These are phyloP conservation scores for Puccinia hordei DNA, from an alignment of 1,284 basidiomycete species.

Conservation along the genomic window DNA sequence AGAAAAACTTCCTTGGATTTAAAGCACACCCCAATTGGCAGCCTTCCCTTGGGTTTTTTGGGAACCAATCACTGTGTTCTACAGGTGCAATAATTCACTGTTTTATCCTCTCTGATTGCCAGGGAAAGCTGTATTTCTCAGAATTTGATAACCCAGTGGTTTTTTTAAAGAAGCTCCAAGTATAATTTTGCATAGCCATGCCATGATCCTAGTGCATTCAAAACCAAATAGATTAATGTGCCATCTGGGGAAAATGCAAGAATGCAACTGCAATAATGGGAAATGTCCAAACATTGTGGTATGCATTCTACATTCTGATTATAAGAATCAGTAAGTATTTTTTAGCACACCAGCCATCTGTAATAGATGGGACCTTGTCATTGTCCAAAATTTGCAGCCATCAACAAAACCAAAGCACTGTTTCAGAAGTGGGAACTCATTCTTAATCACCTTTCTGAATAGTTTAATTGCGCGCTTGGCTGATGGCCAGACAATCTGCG, in stretches of 20 bases:
- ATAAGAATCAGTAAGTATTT: not conserved
- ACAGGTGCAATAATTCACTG: conserved; percentile 61
- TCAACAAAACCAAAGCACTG: not conserved
- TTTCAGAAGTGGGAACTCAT: not conserved
- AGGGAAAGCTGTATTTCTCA: conserved; percentile 63
- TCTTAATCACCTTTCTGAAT: not conserved
- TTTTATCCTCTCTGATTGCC: not conserved
- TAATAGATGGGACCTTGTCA: not conserved
- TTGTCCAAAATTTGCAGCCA: not conserved
- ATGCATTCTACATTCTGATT: not conserved
- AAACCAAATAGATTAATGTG: conserved; percentile 58
- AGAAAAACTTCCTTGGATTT: conserved; percentile 63
- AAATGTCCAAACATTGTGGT: not conserved
- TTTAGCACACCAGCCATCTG: not conserved
- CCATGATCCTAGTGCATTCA: conserved; percentile 58
- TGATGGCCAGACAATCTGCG: not conserved
- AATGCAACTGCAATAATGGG: not conserved
- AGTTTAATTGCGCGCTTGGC: not conserved
- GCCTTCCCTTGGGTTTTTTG: conserved; percentile 59
- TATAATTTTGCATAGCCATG: conserved; percentile 63
- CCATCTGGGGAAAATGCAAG: not conserved
- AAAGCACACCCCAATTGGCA: conserved; percentile 63
- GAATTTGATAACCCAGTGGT: conserved; percentile 62
- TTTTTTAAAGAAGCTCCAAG: conserved; percentile 58
- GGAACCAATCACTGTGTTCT: conserved; percentile 59